Conservation (phyloP, 768 basidiomycete species). For the Amanita phalloides region DNA sequence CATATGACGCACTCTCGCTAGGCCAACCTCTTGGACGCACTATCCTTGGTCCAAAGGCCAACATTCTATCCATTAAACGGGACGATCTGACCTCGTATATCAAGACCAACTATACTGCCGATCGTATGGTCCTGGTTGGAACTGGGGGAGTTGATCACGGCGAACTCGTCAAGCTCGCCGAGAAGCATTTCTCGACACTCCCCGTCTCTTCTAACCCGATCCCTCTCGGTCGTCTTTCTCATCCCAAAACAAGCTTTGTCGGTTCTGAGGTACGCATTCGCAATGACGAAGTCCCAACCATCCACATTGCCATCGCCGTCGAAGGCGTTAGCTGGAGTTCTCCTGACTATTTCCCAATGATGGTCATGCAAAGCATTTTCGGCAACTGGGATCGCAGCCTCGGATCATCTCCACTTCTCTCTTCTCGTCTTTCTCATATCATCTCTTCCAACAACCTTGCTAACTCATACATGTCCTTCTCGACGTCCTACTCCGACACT, state of each 20-base stretch:
- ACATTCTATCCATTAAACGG: constrained; percentile 91
- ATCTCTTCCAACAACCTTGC: constrained; percentile 91
- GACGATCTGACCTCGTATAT: constrained; percentile 87
- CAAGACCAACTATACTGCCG: constrained; percentile 95
- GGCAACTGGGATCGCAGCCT: constrained; percentile 99
- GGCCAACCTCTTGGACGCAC: constrained; percentile 94
- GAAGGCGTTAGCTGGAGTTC: constrained; percentile 98
- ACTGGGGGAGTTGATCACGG: constrained; percentile 91
- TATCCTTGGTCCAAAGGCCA: constrained; percentile 92
- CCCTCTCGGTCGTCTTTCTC: constrained; percentile 71
- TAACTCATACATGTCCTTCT: constrained; percentile 99
- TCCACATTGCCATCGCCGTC: constrained; percentile 93
- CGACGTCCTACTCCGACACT: constrained; percentile 96
- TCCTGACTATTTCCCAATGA: constrained; percentile 99
- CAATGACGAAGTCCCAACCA: constrained; percentile 82
- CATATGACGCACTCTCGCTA: constrained; percentile 18
- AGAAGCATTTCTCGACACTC: constrained; percentile 85
- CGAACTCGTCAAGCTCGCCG: constrained; percentile 89
- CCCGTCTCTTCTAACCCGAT: constrained; percentile 84
- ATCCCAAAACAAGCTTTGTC: constrained; percentile 72
- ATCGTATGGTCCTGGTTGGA: constrained; percentile 98
- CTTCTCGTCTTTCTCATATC: constrained; percentile 85
- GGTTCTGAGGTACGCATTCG: constrained; percentile 95
- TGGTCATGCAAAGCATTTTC: constrained; percentile 95
- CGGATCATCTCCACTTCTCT: constrained; percentile 81